A percentile compares a stretch with the other conserved stretches of the same genome.
phyloP scores from a whole-genome alignment of 2,329 filamentous ascomycete genomes.

The Penicillium sp. region DNA sequence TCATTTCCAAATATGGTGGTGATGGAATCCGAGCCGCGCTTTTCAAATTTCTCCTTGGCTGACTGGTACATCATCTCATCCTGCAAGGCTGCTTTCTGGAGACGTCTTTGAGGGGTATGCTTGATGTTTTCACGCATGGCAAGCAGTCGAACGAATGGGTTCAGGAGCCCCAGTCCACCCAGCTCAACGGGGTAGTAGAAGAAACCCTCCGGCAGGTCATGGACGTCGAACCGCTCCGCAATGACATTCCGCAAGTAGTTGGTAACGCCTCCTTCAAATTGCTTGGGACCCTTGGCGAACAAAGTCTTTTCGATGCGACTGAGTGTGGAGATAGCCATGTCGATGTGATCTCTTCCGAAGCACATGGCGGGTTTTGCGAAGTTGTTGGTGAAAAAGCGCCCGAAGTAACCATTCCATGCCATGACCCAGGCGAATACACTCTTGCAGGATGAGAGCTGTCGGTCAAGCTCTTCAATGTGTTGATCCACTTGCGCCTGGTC shows the following conservation, averaged over 20 bases:
- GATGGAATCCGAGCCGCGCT: conserved; percentile 20
- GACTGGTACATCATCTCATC: conserved; percentile 57
- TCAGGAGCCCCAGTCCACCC: conserved; percentile 51
- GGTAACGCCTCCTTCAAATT: conserved; percentile 45
- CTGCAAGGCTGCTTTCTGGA: conserved; percentile 36
- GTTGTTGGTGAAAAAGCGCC: conserved; percentile 57
- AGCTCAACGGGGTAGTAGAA: conserved; percentile 54
- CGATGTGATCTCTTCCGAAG: conserved; percentile 56
- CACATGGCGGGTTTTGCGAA: conserved; percentile 57
- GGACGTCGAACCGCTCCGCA: conserved; percentile 50
- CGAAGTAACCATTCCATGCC: conserved; percentile 60
- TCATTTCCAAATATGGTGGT: conserved; percentile 1
- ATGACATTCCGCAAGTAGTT: conserved; percentile 57
- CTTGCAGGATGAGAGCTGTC: conserved; percentile 56
- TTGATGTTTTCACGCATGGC: conserved; percentile 47
- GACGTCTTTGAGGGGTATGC: conserved; percentile 32
- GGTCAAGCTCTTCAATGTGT: conserved; percentile 59
- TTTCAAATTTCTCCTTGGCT: conserved; percentile 34
- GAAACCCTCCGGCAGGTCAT: conserved; percentile 51
- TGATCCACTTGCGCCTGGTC: conserved; percentile 58
- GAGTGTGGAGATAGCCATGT: conserved; percentile 54
- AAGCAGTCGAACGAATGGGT: conserved; percentile 51
- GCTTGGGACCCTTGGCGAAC: conserved; percentile 41
- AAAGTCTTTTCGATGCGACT: conserved; percentile 52
- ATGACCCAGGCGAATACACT: conserved; percentile 60